phyloP scores from a whole-genome alignment of 2,329 filamentous ascomycete species.

The Neurospora sp. region DNA sequence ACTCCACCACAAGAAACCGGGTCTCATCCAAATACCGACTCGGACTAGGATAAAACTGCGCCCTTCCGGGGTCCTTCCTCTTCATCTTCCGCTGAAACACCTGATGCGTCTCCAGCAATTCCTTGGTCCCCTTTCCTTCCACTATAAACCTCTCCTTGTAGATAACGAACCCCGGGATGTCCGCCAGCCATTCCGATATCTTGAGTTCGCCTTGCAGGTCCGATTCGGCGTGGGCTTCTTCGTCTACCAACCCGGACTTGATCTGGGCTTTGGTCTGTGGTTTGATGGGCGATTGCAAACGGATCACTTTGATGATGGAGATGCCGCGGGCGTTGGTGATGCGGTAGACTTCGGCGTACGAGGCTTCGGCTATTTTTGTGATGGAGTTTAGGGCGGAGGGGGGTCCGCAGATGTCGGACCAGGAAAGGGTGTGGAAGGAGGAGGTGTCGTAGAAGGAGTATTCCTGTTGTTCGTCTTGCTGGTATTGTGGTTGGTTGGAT shows the following conservation, averaged over 20 bases:
- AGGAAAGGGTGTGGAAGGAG: slow-evolving; percentile 30
- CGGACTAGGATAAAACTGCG: slow-evolving; percentile 54
- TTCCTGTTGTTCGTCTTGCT: slow-evolving; percentile 8
- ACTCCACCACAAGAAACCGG: slow-evolving; percentile 50
- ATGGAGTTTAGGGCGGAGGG: slow-evolving; percentile 38
- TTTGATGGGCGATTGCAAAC: slow-evolving; percentile 47
- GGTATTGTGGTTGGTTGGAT: not conserved
- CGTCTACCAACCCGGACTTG: slow-evolving; percentile 44
- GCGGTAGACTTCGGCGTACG: slow-evolving; percentile 56
- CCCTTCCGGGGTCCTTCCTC: slow-evolving; percentile 42
- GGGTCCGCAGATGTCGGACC: slow-evolving; percentile 42
- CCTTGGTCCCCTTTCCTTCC: slow-evolving; percentile 41
- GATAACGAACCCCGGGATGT: slow-evolving; percentile 54
- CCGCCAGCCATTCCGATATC: slow-evolving; percentile 54
- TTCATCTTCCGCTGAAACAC: slow-evolving; percentile 43
- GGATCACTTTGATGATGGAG: slow-evolving; percentile 56
- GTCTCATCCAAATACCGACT: slow-evolving; percentile 48
- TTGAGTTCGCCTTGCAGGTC: slow-evolving; percentile 49
- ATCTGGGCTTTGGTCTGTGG: slow-evolving; percentile 47
- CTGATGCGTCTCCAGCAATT: slow-evolving; percentile 50
- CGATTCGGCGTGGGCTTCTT: slow-evolving; percentile 44
- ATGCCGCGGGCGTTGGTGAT: slow-evolving; percentile 48
- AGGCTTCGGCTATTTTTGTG: slow-evolving; percentile 56
- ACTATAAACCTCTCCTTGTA: slow-evolving; percentile 57
- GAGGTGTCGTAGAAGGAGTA: slow-evolving; percentile 2